Base-by-base conservation (phyloP, 2,329 filamentous ascomycete species). In the Cercospora canescens region DNA sequence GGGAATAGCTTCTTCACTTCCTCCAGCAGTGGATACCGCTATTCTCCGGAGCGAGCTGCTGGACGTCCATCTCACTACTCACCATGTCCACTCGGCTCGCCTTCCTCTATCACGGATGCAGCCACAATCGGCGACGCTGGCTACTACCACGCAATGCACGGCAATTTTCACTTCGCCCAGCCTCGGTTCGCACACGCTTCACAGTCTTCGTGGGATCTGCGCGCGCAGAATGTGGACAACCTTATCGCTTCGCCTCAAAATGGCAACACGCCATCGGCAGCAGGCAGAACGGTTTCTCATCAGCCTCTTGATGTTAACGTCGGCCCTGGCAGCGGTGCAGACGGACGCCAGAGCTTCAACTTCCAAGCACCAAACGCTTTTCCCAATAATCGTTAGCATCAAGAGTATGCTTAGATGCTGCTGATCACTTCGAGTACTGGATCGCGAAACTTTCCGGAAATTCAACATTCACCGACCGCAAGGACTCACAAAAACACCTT, bases 131-230 rank as follows among this genome's bases (percentile, higher is more conserved):
- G 24, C 24, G 45, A 56, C 24, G 28, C 52, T 32, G 32, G 16
- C 16, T 26, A 60, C 57, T 60, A 37, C 57, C 14, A 34, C 35
- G 57, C 32, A 24, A 60, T 60, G 35, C 57, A 30, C 37, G 37
- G 35, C 21, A 21, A 32, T 37, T 41, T 48, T 18, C 9, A 30
- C 4, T 41, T 32, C 24, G 57, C 57, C 21, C 35, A 60, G 24
- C 39, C 37, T 48, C 57, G 35, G 18, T 67, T 18, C 4, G 18
- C n/a, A 37, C 57, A 32, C 24, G 21, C 26, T 48, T 55, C 50
- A 41, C 37, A 28, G 11, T 45, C 57, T 28, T 64, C 56, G 30
- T 64, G 61, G 65, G 56, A 61, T 30, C 48, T 61, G 12, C 65
- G 61, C 16, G 56, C 41, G 11, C 52, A 61, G 35, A 45, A 37